Base-by-base conservation (phyloP, 306 rosid species). In the Casuarina cunninghamiana region DNA sequence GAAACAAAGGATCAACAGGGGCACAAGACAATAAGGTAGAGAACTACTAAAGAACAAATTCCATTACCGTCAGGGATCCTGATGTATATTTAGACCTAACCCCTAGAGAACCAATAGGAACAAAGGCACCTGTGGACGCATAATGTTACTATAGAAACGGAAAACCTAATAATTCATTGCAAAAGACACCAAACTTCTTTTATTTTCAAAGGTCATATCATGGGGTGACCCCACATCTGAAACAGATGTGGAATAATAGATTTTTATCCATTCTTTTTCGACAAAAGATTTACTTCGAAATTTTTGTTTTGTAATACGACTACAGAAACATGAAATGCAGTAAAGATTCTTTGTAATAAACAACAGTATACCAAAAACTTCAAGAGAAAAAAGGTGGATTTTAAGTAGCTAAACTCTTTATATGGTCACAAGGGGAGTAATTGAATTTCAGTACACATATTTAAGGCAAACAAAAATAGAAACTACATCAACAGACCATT, bases 401-500 rank as follows among this genome's bases (percentile, higher is more conserved):
- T 26, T 66, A 62, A 73, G 46, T 55, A 51, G 63, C 67, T 71
- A 83, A 75, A 67, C 6, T 78, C 69, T 72, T 43, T 44, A 76
- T 76, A 74, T 45, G 16, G 61, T 74, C 17, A 41, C 43, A 53
- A 66, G 49, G 39, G 58, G 76, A 54, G 65, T 51, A 70, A 66
- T 51, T 4, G 58, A 60, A 10, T 75, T 78, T 84, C 69, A 53
- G 55, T 69, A 62, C 60, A 69, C 73, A 46, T 44, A 43, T 41
- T 42, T 75, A 57, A 26, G 66, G 74, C 60, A 69, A 80, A 49
- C 71, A 62, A 62, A 43, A 62, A 62, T 37, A 5, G 44, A 15
- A 3, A 19, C 39, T 0, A 10, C 11, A 58, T 10, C 10, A 12
- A 13, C 10, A 21, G 9, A 19, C 65, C 39, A 58, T 58, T 58